Evolutionary conservation across 495 filamentous ascomycete genomes (phyloP).

Genomic region (Lindgomyces ingoldianus): DNA sequence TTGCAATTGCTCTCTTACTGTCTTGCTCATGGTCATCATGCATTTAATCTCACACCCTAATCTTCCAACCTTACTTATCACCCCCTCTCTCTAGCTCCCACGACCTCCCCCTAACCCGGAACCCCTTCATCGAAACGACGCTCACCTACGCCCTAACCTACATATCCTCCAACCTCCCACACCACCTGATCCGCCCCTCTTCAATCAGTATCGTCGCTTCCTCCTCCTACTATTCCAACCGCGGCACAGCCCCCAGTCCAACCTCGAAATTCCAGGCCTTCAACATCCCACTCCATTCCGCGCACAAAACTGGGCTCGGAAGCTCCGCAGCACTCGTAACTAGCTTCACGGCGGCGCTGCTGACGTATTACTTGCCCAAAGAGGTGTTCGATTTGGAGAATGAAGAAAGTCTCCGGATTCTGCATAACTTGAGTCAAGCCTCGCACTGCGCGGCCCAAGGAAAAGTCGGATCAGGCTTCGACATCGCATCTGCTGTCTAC

Average conservation of each 20-base stretch:
- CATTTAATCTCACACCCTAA: too few relatives aligned
- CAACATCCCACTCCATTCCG: slow-evolving; percentile 68
- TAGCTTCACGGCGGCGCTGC: slow-evolving; percentile 77
- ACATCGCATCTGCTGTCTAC: slow-evolving; percentile 91
- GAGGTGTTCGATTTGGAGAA: slow-evolving; percentile 53
- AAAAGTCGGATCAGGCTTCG: slow-evolving; percentile 93
- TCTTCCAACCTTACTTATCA: neutral
- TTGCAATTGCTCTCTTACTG: neutral
- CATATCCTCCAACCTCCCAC: slow-evolving; percentile 55
- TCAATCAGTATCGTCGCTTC: slow-evolving; percentile 88
- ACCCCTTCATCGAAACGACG: slow-evolving; percentile 89
- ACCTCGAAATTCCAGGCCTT: slow-evolving; percentile 71
- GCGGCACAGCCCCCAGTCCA: slow-evolving; percentile 41
- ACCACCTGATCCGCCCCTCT: slow-evolving; percentile 62
- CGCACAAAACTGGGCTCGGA: slow-evolving; percentile 95
- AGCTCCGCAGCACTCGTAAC: slow-evolving; percentile 95
- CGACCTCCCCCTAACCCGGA: slow-evolving; percentile 50
- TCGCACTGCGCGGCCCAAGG: slow-evolving; percentile 95
- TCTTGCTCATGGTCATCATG: neutral
- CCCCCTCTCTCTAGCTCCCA: slow-evolving; percentile 21
- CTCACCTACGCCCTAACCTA: slow-evolving; percentile 87
- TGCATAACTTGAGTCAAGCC: slow-evolving; percentile 92
- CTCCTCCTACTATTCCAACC: slow-evolving; percentile 94
- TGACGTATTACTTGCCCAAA: slow-evolving; percentile 74
- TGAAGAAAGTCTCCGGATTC: slow-evolving; percentile 43